phyloP scores from a whole-genome alignment of 768 basidiomycete genomes.

The Kondoa malvinella region DNA sequence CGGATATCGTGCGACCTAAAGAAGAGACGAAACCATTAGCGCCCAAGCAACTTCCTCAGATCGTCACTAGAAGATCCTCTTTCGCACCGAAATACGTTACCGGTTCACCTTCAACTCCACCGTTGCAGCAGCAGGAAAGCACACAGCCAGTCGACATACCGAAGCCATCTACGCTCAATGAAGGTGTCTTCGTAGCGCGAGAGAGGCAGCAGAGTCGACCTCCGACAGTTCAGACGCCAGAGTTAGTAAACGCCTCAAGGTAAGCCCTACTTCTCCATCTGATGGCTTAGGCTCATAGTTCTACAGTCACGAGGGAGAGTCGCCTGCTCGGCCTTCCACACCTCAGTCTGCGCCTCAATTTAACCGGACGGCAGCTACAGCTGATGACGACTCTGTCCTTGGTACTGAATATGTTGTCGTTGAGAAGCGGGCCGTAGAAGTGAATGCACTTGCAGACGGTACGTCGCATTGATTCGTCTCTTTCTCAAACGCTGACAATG shows the following conservation, averaged over 20 bases:
- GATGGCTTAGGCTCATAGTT: background rate
- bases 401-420: conserved; percentile 75
- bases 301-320: background rate
- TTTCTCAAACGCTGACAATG: background rate
- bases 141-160: background rate
- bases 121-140: background rate
- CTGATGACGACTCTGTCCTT: conserved; percentile 36
- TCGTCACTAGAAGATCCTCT: conserved; percentile 5
- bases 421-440: conserved; percentile 78
- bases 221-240: background rate
- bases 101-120: background rate
- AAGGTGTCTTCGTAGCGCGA: background rate
- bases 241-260: background rate
- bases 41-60: background rate
- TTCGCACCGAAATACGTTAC: conserved; percentile 23
- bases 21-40: background rate
- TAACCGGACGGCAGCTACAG: background rate
- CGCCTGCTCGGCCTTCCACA: background rate
- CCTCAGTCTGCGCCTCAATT: background rate
- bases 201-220: too few relatives aligned
- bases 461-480: conserved; percentile 26
- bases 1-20: background rate
- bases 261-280: background rate
- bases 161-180: background rate
- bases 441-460: conserved; percentile 85